Conservation (phyloP, 2,329 filamentous ascomycete genomes). For the Cladosporium oxysporum region DNA sequence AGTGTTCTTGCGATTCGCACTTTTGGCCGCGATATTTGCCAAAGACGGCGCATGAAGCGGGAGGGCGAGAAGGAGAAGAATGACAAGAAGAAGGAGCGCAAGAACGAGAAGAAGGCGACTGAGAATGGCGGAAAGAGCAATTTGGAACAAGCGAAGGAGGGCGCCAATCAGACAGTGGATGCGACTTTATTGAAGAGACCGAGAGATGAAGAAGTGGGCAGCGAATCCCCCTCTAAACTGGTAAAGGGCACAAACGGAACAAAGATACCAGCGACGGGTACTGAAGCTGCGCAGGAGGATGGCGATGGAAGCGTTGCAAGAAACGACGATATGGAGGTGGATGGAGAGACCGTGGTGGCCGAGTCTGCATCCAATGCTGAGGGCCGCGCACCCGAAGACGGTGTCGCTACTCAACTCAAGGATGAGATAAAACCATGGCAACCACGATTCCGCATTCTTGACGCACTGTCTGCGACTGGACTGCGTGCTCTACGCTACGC, state of each 20-base stretch:
- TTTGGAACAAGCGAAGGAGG: slow-evolving; percentile 16
- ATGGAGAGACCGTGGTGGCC: neutral
- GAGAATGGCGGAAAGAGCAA: slow-evolving; percentile 21
- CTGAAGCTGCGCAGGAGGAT: slow-evolving; percentile 16
- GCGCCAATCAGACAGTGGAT: slow-evolving; percentile 7
- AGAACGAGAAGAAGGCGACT: slow-evolving; percentile 34
- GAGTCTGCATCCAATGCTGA: neutral
- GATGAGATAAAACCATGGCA: slow-evolving; percentile 28
- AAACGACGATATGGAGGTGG: slow-evolving; percentile 11
- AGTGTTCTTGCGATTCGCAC: slow-evolving; percentile 90
- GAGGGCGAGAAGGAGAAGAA: slow-evolving; percentile 37
- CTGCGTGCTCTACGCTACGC: slow-evolving; percentile 89
- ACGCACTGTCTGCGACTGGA: slow-evolving; percentile 91
- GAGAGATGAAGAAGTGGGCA: slow-evolving; percentile 11
- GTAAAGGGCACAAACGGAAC: slow-evolving; percentile 15
- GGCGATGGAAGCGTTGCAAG: neutral
- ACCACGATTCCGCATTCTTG: slow-evolving; percentile 76
- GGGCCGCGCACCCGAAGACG: slow-evolving; percentile 24
- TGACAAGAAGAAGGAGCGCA: slow-evolving; percentile 37
- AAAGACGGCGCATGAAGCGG: slow-evolving; percentile 30
- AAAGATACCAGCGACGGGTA: slow-evolving; percentile 15
- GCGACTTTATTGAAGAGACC: slow-evolving; percentile 13
- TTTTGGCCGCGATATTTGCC: slow-evolving; percentile 68
- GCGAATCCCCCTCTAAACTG: slow-evolving; percentile 16
- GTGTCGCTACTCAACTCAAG: slow-evolving; percentile 14